These are phyloP conservation scores for Coccinonectria pachysandricola DNA, from an alignment of 2,329 filamentous ascomycete genomes.

Conservation along the genomic window DNA sequence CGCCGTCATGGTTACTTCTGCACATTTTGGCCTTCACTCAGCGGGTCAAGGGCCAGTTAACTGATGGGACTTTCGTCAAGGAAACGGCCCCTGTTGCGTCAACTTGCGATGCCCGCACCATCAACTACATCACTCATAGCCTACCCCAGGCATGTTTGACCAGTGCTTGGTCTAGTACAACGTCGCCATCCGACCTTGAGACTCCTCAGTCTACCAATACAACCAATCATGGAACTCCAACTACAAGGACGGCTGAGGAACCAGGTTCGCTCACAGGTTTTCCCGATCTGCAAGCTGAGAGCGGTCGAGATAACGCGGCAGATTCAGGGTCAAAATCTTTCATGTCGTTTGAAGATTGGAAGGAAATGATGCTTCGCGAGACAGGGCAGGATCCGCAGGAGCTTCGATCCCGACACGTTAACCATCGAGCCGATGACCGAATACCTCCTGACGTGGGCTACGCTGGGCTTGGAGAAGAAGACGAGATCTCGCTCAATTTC, in stretches of 20 bases:
- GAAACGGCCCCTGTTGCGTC: too few species aligned
- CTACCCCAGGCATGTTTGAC: slow-evolving; percentile 67
- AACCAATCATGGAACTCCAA: slow-evolving; percentile 1
- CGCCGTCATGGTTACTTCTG: too few species aligned
- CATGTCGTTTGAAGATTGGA: slow-evolving; percentile 98
- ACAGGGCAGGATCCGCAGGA: slow-evolving; percentile 64
- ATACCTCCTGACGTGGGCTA: slow-evolving; percentile 56
- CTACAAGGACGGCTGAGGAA: slow-evolving; percentile 1
- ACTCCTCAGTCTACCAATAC: slow-evolving; percentile 1
- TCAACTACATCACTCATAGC: slow-evolving; percentile 74
- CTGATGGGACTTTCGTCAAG: too few species aligned
- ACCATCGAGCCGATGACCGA: slow-evolving; percentile 36
- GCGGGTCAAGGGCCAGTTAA: too few species aligned
- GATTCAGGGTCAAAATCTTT: slow-evolving; percentile 43
- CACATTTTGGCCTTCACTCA: too few species aligned
- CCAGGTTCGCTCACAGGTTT: slow-evolving; percentile 3
- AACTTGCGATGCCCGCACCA: slow-evolving; percentile 49
- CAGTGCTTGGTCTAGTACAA: slow-evolving; percentile 41
- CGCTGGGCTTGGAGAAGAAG: slow-evolving; percentile 75
- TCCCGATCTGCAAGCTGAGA: slow-evolving; percentile 2
- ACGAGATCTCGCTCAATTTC: slow-evolving; percentile 61
- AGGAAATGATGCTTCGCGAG: slow-evolving; percentile 80
- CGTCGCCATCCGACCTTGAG: slow-evolving; percentile 10
- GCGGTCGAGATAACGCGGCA: slow-evolving; percentile 3
- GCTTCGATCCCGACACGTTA: slow-evolving; percentile 51